Percentiles rank a stretch among this genome's conserved stretches.
These are phyloP conservation scores for Trifolium dubium DNA, from an alignment of 306 rosid genomes.

Conservation along the genomic window DNA sequence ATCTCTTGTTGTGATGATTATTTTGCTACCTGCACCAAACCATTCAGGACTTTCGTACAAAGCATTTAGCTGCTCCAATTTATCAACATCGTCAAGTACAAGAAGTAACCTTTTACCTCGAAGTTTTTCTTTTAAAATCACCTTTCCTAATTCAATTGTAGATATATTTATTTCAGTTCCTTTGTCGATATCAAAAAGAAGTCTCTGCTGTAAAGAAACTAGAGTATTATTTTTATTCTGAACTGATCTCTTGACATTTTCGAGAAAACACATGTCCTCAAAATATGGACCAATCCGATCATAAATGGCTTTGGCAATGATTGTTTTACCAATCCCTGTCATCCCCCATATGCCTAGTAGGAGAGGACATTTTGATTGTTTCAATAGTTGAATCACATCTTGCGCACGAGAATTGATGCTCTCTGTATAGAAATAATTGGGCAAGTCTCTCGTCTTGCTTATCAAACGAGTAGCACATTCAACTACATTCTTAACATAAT, in stretches of 20 bases:
- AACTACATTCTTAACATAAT: too few species aligned
- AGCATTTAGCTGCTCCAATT: background rate
- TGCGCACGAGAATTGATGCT: background rate
- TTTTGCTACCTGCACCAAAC: constrained; percentile 18
- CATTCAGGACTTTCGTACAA: constrained; percentile 13
- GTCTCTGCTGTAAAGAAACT: background rate
- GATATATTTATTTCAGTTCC: too few species aligned
- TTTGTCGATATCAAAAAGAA: background rate
- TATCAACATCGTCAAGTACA: constrained; percentile 7
- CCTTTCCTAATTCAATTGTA: background rate
- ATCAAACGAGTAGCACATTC: background rate
- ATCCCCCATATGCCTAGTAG: constrained; percentile 29
- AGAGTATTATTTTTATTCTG: background rate
- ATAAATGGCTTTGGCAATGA: constrained; percentile 9
- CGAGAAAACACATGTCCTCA: too few species aligned
- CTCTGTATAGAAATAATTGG: background rate
- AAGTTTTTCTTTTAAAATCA: background rate
- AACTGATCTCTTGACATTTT: too few species aligned
- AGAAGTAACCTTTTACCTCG: background rate
- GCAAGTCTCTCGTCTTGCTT: too few species aligned
- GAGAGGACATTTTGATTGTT: background rate
- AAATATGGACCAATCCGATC: background rate
- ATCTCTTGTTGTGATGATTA: constrained; percentile 26
- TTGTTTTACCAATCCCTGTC: constrained; percentile 25
- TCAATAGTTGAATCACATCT: background rate